Base-by-base conservation (phyloP, 2,329 filamentous ascomycete species). In the Fusarium sp. region DNA sequence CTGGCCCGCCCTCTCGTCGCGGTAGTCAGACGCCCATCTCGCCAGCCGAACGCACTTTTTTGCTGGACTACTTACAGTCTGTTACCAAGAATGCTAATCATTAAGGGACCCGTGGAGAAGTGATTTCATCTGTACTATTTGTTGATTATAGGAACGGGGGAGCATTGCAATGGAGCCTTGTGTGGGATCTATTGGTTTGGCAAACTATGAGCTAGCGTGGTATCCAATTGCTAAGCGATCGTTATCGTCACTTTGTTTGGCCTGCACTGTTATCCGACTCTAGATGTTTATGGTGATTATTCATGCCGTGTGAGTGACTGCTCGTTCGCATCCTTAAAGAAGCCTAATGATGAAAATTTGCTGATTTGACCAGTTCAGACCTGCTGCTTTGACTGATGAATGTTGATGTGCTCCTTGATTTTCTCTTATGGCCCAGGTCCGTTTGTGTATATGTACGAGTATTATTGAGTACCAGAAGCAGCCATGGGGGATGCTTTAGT, bases 61-160 rank as follows among this genome's bases (percentile, higher is more conserved):
- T 97, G 79, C 85, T 96, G 58, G 92, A 89, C 15, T 96, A 94
- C 79, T 83, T 97, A 77, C 90, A 94, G 72, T 85, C 85, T 33
- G 84, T 86, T 6, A 85, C 86, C 17, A 83, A 83, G 41, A 83
- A 78, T 48, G 79, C 80, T n/a, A 79, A 79, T 28, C 80, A 81
- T 44, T 83, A 66, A 59, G 41, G 42, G 20, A 18, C 45, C n/a
- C 28, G 38, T 52, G 51, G 63, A 48, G 41, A 60, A 31, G 58
- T 61, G 45, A 52, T 64, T 69, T 65, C 47, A 59, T 58, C 64
- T 77, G 72, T 61, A 69, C 54, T 60, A 69, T 65, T 67, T 75
- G 64, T 64, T 68, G 75, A 69, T 48, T 48, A 58, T 75, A 61
- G 66, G 73, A 58, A 67, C 60, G 56, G 57, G 44, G 60, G 52